phyloP scores from a whole-genome alignment of 129 eudicot genomes.

The Scalesia atractyloides region DNA sequence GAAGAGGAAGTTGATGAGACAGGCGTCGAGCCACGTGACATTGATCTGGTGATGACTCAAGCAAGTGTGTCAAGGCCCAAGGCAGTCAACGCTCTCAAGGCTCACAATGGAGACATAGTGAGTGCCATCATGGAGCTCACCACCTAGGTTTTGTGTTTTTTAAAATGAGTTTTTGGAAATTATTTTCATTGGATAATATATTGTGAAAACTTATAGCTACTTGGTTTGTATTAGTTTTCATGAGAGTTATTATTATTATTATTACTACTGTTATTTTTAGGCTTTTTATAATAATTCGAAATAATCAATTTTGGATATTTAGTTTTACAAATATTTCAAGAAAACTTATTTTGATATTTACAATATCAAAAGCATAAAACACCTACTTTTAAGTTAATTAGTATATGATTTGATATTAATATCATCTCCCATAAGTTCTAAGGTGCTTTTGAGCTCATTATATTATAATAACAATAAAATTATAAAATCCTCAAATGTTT shows the following conservation, averaged over 20 bases:
- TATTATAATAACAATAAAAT: too few relatives aligned
- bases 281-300: not conserved
- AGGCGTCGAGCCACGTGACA: constrained; percentile 72
- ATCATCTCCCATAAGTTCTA: too few relatives aligned
- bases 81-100: constrained; percentile 81
- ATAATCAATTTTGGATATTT: not conserved
- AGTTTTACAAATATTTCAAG: not conserved
- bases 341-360: too few relatives aligned
- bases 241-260: not conserved
- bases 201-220: constrained; percentile 23
- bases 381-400: too few relatives aligned
- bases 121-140: constrained; percentile 88
- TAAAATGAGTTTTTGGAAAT: constrained; percentile 25
- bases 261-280: constrained; percentile 9
- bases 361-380: too few relatives aligned
- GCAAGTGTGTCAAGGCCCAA: constrained; percentile 72
- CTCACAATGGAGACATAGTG: constrained; percentile 74
- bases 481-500: too few relatives aligned
- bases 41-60: constrained; percentile 77
- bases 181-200: constrained; percentile 16
- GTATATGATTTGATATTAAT: too few relatives aligned
- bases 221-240: constrained; percentile 17
- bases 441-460: too few relatives aligned
- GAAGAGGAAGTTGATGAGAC: constrained; percentile 88
- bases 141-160: constrained; percentile 33